Evolutionary conservation across 2,329 filamentous ascomycete species (phyloP).

Genomic region (Exophiala calicioides): DNA sequence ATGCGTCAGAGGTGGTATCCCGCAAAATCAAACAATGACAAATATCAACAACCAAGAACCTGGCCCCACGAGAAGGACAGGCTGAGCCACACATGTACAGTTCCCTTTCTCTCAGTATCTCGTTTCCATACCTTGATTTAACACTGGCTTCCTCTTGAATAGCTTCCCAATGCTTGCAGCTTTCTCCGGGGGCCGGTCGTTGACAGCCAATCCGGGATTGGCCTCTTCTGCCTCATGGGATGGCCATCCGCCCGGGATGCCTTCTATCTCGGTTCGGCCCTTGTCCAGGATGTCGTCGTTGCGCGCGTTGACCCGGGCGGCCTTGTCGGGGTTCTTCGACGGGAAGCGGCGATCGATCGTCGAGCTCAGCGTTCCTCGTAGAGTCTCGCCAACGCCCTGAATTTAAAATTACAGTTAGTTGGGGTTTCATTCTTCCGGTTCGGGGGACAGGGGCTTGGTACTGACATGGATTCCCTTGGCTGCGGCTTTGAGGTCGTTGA

Average conservation of each 20-base stretch:
- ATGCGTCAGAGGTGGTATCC: neutral
- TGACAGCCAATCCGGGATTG: neutral
- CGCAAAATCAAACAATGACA: neutral
- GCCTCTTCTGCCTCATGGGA: slow-evolving; percentile 8
- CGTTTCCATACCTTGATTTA: slow-evolving; percentile 21
- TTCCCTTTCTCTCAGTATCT: slow-evolving; percentile 7
- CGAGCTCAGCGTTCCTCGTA: slow-evolving; percentile 28
- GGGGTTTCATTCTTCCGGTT: neutral
- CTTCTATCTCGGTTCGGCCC: slow-evolving; percentile 26
- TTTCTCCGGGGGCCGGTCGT: slow-evolving; percentile 5
- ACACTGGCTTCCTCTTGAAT: slow-evolving; percentile 29
- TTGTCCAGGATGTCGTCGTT: slow-evolving; percentile 25
- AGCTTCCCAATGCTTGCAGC: slow-evolving; percentile 17
- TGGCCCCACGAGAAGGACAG: no score
- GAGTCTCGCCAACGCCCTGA: slow-evolving; percentile 31
- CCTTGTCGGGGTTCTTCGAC: slow-evolving; percentile 26
- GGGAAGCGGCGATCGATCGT: slow-evolving; percentile 27
- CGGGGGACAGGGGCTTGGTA: neutral
- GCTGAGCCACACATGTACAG: neutral
- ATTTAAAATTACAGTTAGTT: slow-evolving; percentile 1
- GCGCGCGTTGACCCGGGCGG: slow-evolving; percentile 20
- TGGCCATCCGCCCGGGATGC: slow-evolving; percentile 23
- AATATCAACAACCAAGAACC: neutral
- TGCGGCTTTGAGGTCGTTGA: slow-evolving; percentile 28
- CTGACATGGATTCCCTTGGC: slow-evolving; percentile 30